Percentiles rank a stretch among this genome's conserved stretches.
Conservation (phyloP, 768 basidiomycete genomes). For the Mycena chlorophos region DNA sequence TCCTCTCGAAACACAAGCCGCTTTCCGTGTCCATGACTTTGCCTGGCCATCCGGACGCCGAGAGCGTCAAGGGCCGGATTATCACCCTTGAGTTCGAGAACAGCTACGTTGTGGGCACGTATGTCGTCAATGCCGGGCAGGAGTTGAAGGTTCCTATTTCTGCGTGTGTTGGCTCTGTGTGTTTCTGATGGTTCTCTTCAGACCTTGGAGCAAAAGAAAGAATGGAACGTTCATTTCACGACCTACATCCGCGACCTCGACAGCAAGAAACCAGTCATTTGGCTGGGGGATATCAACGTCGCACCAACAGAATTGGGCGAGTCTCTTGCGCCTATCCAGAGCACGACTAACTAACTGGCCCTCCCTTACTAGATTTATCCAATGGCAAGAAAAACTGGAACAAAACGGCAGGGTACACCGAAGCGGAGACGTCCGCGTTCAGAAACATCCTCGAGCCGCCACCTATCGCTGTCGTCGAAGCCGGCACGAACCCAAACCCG, state of each 20-base stretch:
- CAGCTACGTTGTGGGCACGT: conserved; percentile 73
- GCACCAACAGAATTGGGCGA: conserved; percentile 74
- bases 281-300: conserved; percentile 87
- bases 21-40: conserved; percentile 62
- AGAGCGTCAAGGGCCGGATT: conserved; percentile 70
- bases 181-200: conserved; percentile 31
- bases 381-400: conserved; percentile 81
- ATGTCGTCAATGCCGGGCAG: conserved; percentile 81
- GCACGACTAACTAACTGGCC: neutral
- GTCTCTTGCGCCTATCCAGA: neutral
- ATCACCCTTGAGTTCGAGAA: conserved; percentile 78
- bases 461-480: too few species aligned
- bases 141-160: conserved; percentile 61
- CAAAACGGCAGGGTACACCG: conserved; percentile 83
- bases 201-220: conserved; percentile 75
- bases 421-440: conserved; percentile 77
- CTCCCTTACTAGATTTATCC: conserved; percentile 51
- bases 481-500: conserved; percentile 32
- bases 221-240: conserved; percentile 80
- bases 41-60: conserved; percentile 73
- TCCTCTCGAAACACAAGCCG: conserved; percentile 77
- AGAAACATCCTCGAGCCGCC: conserved; percentile 63
- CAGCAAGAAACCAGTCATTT: conserved; percentile 80
- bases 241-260: conserved; percentile 71
- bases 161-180: neutral